Conservation (phyloP, 805 yeast species). For the Wickerhamiella hasegawae region DNA sequence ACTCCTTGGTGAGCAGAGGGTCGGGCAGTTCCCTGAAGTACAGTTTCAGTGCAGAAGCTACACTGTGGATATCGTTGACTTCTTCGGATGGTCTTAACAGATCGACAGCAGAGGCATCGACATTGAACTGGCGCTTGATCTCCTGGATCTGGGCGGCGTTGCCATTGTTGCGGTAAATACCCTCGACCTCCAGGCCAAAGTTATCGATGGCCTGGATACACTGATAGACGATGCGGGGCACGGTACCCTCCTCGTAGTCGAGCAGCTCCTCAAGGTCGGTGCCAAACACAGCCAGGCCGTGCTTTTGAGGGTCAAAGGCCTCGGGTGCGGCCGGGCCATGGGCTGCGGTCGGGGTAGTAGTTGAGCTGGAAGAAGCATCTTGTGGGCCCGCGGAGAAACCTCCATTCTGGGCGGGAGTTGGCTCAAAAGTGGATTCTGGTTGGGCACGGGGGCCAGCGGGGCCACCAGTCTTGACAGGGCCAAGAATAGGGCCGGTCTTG, state of each 20-base stretch:
- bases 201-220: conserved; percentile 77
- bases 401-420: neutral
- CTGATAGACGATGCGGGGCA: conserved; percentile 76
- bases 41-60: conserved; percentile 74
- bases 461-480: neutral
- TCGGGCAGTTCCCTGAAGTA: conserved; percentile 79
- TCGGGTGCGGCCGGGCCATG: neutral
- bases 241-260: conserved; percentile 75
- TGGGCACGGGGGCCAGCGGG: conserved; percentile 1
- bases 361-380: no score
- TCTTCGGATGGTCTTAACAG: conserved; percentile 40
- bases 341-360: neutral
- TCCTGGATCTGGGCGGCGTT: conserved; percentile 59
- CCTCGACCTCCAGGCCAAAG: conserved; percentile 74
- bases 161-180: conserved; percentile 78
- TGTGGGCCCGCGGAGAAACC: no score
- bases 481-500: conserved; percentile 17
- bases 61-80: conserved; percentile 68
- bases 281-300: conserved; percentile 50
- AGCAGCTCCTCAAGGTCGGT: conserved; percentile 64
- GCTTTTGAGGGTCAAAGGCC: neutral
- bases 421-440: neutral
- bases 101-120: conserved; percentile 42
- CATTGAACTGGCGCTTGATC: conserved; percentile 44
- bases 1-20: conserved; percentile 56